Conservation (phyloP, 805 yeast genomes). For the Starmerella kuoi region DNA sequence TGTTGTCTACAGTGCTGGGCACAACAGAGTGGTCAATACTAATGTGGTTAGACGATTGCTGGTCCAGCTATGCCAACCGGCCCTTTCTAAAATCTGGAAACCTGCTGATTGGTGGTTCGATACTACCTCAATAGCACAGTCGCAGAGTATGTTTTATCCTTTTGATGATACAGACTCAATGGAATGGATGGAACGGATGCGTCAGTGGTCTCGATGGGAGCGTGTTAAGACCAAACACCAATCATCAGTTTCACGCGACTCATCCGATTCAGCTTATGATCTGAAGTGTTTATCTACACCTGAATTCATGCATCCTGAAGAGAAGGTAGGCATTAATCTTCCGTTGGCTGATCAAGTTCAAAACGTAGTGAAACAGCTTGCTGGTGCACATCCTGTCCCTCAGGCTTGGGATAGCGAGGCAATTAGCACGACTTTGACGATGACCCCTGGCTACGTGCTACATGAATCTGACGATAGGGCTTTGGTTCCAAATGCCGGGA, state of each 20-base stretch:
- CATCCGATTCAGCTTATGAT: not conserved
- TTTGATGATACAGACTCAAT: slow-evolving; percentile 22
- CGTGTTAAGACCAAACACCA: slow-evolving; percentile 6
- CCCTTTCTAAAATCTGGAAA: slow-evolving; percentile 9
- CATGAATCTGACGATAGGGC: slow-evolving; percentile 15
- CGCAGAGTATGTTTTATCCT: slow-evolving; percentile 9
- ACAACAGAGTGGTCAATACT: slow-evolving; percentile 8
- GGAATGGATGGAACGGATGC: slow-evolving; percentile 24
- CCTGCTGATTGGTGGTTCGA: slow-evolving; percentile 16
- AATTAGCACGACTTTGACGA: slow-evolving; percentile 22
- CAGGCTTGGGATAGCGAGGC: not conserved
- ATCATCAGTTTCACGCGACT: not conserved
- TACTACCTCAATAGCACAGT: slow-evolving; percentile 8
- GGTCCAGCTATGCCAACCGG: slow-evolving; percentile 8
- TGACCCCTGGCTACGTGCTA: slow-evolving; percentile 27
- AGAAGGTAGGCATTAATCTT: not conserved
- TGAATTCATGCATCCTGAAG: not conserved
- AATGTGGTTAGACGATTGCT: slow-evolving; percentile 21
- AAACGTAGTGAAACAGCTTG: not conserved
- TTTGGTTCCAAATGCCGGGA: slow-evolving; percentile 14
- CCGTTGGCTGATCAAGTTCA: not conserved
- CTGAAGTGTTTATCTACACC: slow-evolving; percentile 3
- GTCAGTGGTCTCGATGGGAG: slow-evolving; percentile 23
- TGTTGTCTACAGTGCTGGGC: slow-evolving; percentile 14
- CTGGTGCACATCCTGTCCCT: not conserved